phyloP scores from a whole-genome alignment of 805 yeast species.

The Schwanniomyces occidentalis region DNA sequence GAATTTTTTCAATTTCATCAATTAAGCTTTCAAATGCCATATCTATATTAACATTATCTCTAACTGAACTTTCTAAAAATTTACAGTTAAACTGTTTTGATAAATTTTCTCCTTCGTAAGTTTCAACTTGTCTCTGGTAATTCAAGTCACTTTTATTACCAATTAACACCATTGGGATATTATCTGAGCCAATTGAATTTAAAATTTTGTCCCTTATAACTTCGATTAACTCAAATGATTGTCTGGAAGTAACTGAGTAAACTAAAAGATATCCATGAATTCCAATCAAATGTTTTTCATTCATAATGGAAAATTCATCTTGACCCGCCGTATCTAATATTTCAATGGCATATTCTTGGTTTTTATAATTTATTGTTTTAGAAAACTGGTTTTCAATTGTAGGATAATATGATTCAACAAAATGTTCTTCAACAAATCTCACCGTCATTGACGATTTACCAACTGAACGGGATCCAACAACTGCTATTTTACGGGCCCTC shows the following conservation, averaged over 20 bases:
- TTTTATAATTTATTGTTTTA: constrained; percentile 65
- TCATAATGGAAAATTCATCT: constrained; percentile 82
- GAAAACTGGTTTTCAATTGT: constrained; percentile 85
- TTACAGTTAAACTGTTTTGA: constrained; percentile 46
- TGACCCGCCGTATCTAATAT: constrained; percentile 93
- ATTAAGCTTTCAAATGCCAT: constrained; percentile 61
- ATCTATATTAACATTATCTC: constrained; percentile 44
- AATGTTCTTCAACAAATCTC: constrained; percentile 83
- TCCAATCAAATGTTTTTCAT: constrained; percentile 75
- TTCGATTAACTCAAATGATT: constrained; percentile 74
- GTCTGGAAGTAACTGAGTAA: constrained; percentile 76
- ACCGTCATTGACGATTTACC: constrained; percentile 87
- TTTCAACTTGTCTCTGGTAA: constrained; percentile 59
- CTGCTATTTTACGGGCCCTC: constrained; percentile 74
- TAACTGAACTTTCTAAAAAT: constrained; percentile 51
- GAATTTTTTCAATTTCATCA: constrained; percentile 58
- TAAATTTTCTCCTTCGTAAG: constrained; percentile 50
- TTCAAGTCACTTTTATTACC: constrained; percentile 77
- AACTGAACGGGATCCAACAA: constrained; percentile 85
- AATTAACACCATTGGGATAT: constrained; percentile 51
- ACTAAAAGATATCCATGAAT: constrained; percentile 82
- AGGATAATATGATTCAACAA: constrained; percentile 86
- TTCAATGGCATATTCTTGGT: constrained; percentile 77
- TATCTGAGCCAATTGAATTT: constrained; percentile 57
- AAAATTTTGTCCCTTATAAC: constrained; percentile 81